These are phyloP conservation scores for Maudiozyma saulgeensis DNA, from an alignment of 805 yeast genomes.

Conservation along the genomic window DNA sequence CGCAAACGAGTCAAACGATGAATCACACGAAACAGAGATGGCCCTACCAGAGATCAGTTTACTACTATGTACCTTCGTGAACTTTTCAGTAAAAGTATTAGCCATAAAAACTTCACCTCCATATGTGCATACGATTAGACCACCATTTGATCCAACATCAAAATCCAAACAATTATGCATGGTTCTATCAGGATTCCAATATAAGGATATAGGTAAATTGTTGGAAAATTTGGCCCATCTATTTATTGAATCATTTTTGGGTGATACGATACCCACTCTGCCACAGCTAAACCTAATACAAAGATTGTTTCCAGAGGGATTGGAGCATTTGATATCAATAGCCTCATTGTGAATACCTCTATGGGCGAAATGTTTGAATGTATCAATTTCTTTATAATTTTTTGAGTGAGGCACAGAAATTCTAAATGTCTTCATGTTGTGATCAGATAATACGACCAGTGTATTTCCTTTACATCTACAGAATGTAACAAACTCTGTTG, in stretches of 20 bases:
- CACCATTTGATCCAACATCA: slow-evolving; percentile 60
- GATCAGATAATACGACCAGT: slow-evolving; percentile 51
- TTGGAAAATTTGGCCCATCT: slow-evolving; percentile 33
- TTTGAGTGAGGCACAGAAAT: slow-evolving; percentile 28
- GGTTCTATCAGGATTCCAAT: slow-evolving; percentile 55
- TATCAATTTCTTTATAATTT: slow-evolving; percentile 20
- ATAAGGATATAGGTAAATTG: slow-evolving; percentile 35
- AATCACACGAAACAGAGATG: slow-evolving; percentile 53
- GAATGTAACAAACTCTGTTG: slow-evolving; percentile 63
- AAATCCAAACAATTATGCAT: slow-evolving; percentile 46
- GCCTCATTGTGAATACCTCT: slow-evolving; percentile 23
- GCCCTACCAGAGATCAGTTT: slow-evolving; percentile 29
- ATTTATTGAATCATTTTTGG: slow-evolving; percentile 12
- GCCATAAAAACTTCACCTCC: slow-evolving; percentile 56
- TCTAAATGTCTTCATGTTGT: slow-evolving; percentile 46
- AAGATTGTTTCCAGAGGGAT: slow-evolving; percentile 33
- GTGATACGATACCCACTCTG: slow-evolving; percentile 34
- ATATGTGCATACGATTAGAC: slow-evolving; percentile 53
- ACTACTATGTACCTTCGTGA: slow-evolving; percentile 24
- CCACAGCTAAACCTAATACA: slow-evolving; percentile 52
- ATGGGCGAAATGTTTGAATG: slow-evolving; percentile 30
- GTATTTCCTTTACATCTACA: slow-evolving; percentile 50
- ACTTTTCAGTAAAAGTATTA: slow-evolving; percentile 3
- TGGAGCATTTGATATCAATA: slow-evolving; percentile 25
- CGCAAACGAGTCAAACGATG: slow-evolving; percentile 54